Conservation (phyloP, 2,329 filamentous ascomycete species). For the Fusarium mexicanum region DNA sequence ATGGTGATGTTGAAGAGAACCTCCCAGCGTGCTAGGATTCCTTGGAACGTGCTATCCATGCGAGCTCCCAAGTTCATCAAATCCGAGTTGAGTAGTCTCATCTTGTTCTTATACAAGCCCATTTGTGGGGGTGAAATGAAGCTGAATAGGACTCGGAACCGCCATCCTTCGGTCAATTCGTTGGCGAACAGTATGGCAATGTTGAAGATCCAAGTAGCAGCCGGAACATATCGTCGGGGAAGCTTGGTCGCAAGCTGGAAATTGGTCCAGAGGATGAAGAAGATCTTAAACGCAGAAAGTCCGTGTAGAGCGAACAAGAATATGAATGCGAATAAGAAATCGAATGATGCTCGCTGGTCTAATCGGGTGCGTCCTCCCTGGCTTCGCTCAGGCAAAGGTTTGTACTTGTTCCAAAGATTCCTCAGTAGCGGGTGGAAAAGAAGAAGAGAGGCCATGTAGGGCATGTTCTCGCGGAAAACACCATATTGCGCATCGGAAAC, state of each 20-base stretch:
- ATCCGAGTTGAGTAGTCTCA: conserved; percentile 48
- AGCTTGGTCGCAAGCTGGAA: conserved; percentile 79
- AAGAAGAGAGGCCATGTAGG: conserved; percentile 79
- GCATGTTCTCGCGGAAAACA: conserved; percentile 86
- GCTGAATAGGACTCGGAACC: conserved; percentile 69
- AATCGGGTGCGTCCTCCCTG: conserved; percentile 66
- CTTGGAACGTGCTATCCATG: conserved; percentile 78
- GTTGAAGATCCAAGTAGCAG: conserved; percentile 89
- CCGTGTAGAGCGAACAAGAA: conserved; percentile 86
- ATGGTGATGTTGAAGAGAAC: conserved; percentile 98
- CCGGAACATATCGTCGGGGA: conserved; percentile 76
- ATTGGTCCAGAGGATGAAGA: conserved; percentile 83
- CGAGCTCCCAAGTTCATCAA: conserved; percentile 72
- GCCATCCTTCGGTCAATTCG: conserved; percentile 83
- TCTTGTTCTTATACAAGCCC: conserved; percentile 41
- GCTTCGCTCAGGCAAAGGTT: conserved; percentile 47
- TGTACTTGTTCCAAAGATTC: conserved; percentile 71
- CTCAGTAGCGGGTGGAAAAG: conserved; percentile 83
- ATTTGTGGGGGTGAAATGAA: conserved; percentile 54
- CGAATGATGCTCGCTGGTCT: conserved; percentile 80
- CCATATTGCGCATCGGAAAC: conserved; percentile 89
- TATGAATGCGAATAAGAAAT: conserved; percentile 80
- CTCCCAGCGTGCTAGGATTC: conserved; percentile 91
- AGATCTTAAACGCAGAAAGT: conserved; percentile 83
- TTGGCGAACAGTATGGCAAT: conserved; percentile 88